Evolutionary conservation across 2,329 filamentous ascomycete species (phyloP).

Genomic region (Lecanoromycetidae sp.): DNA sequence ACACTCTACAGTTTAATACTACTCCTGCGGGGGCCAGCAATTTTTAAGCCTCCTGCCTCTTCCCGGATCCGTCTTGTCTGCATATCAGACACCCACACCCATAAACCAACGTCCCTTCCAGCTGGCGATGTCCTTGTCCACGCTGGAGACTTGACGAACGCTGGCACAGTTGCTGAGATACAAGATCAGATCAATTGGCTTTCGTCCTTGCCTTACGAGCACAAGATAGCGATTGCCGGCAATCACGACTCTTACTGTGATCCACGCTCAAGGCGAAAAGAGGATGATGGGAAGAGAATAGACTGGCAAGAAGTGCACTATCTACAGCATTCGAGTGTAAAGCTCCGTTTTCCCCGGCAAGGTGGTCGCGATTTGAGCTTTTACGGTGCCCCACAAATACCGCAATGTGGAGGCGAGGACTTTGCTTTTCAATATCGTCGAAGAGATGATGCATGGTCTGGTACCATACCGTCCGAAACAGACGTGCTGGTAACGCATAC

Average conservation of each 20-base stretch:
- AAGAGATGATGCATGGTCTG: constrained; percentile 56
- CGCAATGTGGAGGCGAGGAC: constrained; percentile 56
- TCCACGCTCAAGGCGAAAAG: constrained; percentile 42
- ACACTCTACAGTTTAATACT: constrained; percentile 54
- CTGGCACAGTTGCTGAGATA: constrained; percentile 59
- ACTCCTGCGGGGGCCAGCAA: constrained; percentile 54
- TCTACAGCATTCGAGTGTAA: constrained; percentile 56
- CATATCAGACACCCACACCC: constrained; percentile 78
- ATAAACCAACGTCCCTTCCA: constrained; percentile 49
- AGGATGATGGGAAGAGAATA: constrained; percentile 38
- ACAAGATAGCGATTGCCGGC: constrained; percentile 74
- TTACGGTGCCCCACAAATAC: constrained; percentile 73
- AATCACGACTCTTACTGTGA: constrained; percentile 89
- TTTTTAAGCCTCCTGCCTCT: constrained; percentile 41
- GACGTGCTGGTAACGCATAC: constrained; percentile 75
- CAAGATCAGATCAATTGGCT: constrained; percentile 82
- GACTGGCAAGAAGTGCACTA: constrained; percentile 61
- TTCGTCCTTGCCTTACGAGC: constrained; percentile 54
- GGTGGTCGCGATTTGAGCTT: constrained; percentile 51
- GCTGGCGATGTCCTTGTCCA: constrained; percentile 78
- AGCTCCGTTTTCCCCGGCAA: constrained; percentile 44
- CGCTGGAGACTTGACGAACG: constrained; percentile 70
- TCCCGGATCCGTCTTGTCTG: constrained; percentile 64
- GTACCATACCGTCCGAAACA: constrained; percentile 56
- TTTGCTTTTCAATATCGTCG: constrained; percentile 68